Conservation (phyloP, 345 rosid species). For the Cardiospermum halicacabum region DNA sequence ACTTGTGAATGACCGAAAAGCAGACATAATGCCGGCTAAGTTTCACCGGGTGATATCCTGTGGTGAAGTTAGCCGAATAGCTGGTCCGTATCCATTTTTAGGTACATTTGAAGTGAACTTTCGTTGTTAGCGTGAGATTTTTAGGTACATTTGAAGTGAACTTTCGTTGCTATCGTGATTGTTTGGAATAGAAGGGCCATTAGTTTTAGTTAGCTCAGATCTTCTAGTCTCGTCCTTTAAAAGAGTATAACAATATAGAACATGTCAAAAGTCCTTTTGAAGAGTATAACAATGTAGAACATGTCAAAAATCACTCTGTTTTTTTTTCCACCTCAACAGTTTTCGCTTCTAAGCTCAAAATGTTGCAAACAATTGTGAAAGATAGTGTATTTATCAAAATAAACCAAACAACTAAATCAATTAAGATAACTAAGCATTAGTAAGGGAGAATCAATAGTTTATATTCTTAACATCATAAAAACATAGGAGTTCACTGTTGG, state of each 20-base stretch:
- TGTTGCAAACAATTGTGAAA: not conserved
- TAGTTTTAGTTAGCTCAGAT: constrained; percentile 49
- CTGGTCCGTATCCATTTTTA: constrained; percentile 34
- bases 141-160: too few relatives aligned
- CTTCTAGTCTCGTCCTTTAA: constrained; percentile 45
- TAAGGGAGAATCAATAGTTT: not conserved
- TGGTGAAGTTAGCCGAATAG: constrained; percentile 29
- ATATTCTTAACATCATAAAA: not conserved
- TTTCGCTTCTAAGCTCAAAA: too few relatives aligned
- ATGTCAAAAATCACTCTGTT: not conserved
- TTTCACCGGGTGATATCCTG: constrained; percentile 64
- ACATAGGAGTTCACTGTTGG: constrained; percentile 41
- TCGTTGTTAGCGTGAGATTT: constrained; percentile 32
- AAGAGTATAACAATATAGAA: constrained; percentile 68
- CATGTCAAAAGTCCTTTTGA: too few relatives aligned
- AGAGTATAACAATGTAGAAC: constrained; percentile 98
- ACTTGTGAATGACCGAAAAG: constrained; percentile 45
- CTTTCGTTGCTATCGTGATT: constrained; percentile 29
- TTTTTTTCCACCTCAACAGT: not conserved
- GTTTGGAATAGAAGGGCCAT: constrained; percentile 27
- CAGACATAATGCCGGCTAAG: constrained; percentile 51
- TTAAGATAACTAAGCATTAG: not conserved
- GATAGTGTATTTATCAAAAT: not conserved
- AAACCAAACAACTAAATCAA: not conserved
- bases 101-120: constrained; percentile 22